These are phyloP conservation scores for Aspergillus arachidicola DNA, from an alignment of 2,329 filamentous ascomycete species.

Conservation along the genomic window DNA sequence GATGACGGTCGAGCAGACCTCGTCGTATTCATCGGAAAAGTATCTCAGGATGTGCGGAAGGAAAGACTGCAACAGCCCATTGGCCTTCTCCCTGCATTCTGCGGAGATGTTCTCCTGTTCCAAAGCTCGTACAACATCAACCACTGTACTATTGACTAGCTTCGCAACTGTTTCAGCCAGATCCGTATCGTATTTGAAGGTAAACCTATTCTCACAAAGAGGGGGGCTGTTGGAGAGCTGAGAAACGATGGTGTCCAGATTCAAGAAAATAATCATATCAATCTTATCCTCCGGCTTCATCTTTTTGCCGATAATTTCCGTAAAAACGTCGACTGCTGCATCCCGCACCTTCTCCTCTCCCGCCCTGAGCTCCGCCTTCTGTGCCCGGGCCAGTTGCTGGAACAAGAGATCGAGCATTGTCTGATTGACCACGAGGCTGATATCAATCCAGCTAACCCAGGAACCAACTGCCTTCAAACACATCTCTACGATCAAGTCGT, in stretches of 20 bases:
- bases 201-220: conserved; percentile 75
- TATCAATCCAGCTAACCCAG: conserved; percentile 99
- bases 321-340: conserved; percentile 90
- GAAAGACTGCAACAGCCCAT: conserved; percentile 80
- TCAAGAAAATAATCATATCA: conserved; percentile 88
- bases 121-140: conserved; percentile 83
- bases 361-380: conserved; percentile 61
- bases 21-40: conserved; percentile 97
- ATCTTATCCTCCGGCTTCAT: conserved; percentile 95
- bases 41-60: conserved; percentile 86
- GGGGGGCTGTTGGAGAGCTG: conserved; percentile 84
- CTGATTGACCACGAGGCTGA: conserved; percentile 87
- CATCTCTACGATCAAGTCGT: conserved; percentile 78
- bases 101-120: conserved; percentile 67
- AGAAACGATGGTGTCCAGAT: conserved; percentile 79
- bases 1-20: conserved; percentile 95
- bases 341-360: conserved; percentile 83
- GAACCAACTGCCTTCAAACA: conserved; percentile 89
- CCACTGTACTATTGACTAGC: conserved; percentile 85
- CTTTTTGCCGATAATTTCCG: conserved; percentile 95
- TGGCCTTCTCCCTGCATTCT: conserved; percentile 71
- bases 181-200: conserved; percentile 89
- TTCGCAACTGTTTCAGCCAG: conserved; percentile 93
- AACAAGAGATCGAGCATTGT: conserved; percentile 83
- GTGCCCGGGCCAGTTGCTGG: conserved; percentile 78